phyloP scores from a whole-genome alignment of 2,329 filamentous ascomycete genomes.

The Scedosporium dehoogii region DNA sequence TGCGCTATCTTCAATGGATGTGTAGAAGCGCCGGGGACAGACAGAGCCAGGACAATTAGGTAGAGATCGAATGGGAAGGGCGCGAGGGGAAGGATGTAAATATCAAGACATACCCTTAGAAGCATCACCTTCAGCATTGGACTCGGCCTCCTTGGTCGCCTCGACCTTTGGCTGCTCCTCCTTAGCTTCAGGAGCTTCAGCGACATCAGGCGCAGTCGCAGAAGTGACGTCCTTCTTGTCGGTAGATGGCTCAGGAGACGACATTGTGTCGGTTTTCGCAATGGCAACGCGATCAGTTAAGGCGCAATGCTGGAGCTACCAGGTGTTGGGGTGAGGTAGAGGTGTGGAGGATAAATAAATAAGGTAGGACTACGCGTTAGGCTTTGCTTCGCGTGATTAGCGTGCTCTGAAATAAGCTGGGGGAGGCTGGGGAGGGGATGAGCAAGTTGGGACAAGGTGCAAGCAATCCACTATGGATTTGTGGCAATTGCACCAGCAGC shows the following conservation, averaged over 20 bases:
- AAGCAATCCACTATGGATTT: slow-evolving; percentile 1
- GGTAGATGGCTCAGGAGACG: slow-evolving; percentile 9
- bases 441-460: neutral
- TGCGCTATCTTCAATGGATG: too few relatives aligned
- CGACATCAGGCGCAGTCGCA: slow-evolving; percentile 7
- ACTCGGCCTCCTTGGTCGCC: slow-evolving; percentile 3
- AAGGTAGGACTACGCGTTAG: slow-evolving; percentile 1
- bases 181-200: slow-evolving; percentile 17
- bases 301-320: neutral
- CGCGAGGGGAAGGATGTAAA: neutral
- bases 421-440: neutral
- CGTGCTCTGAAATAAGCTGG: neutral
- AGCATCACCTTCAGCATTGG: neutral
- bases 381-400: neutral
- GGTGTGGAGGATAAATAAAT: neutral
- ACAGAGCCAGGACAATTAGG: neutral
- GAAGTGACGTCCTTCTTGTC: slow-evolving; percentile 10
- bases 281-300: slow-evolving; percentile 2
- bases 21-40: too few relatives aligned
- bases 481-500: neutral
- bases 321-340: neutral
- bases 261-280: slow-evolving; percentile 6
- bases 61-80: neutral
- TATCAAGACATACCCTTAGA: neutral
- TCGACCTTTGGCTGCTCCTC: slow-evolving; percentile 16